A percentile compares a stretch with the other conserved stretches of the same genome.
phyloP scores from a whole-genome alignment of 176 grass and related monocot genomes.

The Paspalum notatum region DNA sequence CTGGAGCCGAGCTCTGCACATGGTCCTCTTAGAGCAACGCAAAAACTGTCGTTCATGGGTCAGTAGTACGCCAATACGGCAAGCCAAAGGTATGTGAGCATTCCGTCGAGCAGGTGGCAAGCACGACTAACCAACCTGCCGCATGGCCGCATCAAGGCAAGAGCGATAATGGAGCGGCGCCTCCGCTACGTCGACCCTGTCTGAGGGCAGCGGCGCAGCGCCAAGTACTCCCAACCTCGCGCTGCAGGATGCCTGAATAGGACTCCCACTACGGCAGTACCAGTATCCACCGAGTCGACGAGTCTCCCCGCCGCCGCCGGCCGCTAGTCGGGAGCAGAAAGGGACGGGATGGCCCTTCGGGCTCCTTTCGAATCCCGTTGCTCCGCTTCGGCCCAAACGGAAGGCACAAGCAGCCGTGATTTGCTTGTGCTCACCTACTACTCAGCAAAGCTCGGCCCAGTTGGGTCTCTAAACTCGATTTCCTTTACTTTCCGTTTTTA shows the following conservation, averaged over 20 bases:
- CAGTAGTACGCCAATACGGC: not conserved
- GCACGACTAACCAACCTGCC: not conserved
- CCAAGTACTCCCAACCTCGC: not conserved
- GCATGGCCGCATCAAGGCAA: no score
- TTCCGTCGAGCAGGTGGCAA: constrained; percentile 8
- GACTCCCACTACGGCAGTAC: no score
- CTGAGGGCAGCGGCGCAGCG: not conserved
- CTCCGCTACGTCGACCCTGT: not conserved
- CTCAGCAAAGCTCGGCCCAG: no score
- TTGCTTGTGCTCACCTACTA: no score
- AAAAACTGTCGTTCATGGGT: not conserved
- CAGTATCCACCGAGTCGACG: not conserved
- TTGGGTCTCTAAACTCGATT: no score
- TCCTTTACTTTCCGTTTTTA: no score
- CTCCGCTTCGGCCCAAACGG: not conserved
- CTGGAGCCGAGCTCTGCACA: not conserved
- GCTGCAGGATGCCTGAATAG: not conserved
- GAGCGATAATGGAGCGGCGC: not conserved
- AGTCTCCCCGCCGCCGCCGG: not conserved
- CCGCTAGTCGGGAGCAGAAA: not conserved
- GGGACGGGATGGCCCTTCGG: not conserved
- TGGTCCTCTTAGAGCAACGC: not conserved
- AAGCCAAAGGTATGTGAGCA: not conserved
- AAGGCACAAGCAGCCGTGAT: not conserved
- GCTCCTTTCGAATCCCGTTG: not conserved